Conservation (phyloP, 1,284 basidiomycete species). For the Leccinum fallax region DNA sequence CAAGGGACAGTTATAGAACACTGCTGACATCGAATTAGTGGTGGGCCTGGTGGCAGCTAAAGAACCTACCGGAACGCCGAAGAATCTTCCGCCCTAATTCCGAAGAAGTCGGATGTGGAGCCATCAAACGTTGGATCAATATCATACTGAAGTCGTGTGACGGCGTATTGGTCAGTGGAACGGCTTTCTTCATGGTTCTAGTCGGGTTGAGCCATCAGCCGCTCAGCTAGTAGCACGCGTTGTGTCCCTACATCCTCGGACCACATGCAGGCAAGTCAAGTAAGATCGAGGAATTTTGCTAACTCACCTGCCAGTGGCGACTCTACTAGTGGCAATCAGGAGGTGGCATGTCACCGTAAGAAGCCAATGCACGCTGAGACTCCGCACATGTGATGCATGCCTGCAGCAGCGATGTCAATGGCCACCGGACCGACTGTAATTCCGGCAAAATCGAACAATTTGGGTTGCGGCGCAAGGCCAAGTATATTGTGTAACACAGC, state of each 20-base stretch:
- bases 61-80: not conserved
- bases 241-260: not conserved
- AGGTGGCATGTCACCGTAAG: not conserved
- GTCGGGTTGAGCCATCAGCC: not conserved
- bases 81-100: not conserved
- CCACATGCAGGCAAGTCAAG: not conserved
- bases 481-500: not conserved
- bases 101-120: not conserved
- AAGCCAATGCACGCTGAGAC: not conserved
- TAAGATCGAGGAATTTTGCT: not conserved
- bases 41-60: not conserved
- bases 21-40: not conserved
- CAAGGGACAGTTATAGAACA: not conserved
- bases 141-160: not conserved
- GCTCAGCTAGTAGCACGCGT: not conserved
- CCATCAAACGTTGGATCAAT: constrained; percentile 2
- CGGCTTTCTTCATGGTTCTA: constrained; percentile 1
- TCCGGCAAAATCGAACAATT: not conserved
- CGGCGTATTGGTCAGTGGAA: not conserved
- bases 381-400: not conserved
- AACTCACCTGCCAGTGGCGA: not conserved
- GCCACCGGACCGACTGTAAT: not conserved
- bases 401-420: not conserved
- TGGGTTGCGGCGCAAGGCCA: not conserved
- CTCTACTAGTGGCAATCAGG: not conserved